A percentile compares a stretch with the other conserved stretches of the same genome.
These are phyloP conservation scores for Daucus carota DNA, from an alignment of 129 eudicot genomes.

Conservation along the genomic window DH1_v3.0 NC_030385.2:4579501-4580000, in stretches of 20 bases:
- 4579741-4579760: constrained; percentile 84
- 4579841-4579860: constrained; percentile 87
- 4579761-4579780: constrained; percentile 84
- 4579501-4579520: constrained; percentile 46
- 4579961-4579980: constrained; percentile 69
- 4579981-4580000: constrained; percentile 89
- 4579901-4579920: constrained; percentile 46
- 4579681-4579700: not conserved
- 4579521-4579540: constrained; percentile 35
- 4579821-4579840: constrained; percentile 44
- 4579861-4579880: constrained; percentile 86
- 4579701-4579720: constrained; percentile 25
- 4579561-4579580: constrained; percentile 3
- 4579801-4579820: constrained; percentile 76
- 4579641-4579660: constrained; percentile 1
- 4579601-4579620: constrained; percentile 9
- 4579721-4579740: constrained; percentile 51
- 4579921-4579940: constrained; percentile 61
- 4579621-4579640: constrained; percentile 2
- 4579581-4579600: constrained; percentile 1
- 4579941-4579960: constrained; percentile 54
- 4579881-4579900: constrained; percentile 96
- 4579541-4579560: constrained; percentile 10
- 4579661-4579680: constrained; percentile 1
- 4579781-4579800: constrained; percentile 48